These are phyloP conservation scores for Gamarada debralockiae DNA, from an alignment of 495 filamentous ascomycete genomes.

Conservation along the genomic window DNA sequence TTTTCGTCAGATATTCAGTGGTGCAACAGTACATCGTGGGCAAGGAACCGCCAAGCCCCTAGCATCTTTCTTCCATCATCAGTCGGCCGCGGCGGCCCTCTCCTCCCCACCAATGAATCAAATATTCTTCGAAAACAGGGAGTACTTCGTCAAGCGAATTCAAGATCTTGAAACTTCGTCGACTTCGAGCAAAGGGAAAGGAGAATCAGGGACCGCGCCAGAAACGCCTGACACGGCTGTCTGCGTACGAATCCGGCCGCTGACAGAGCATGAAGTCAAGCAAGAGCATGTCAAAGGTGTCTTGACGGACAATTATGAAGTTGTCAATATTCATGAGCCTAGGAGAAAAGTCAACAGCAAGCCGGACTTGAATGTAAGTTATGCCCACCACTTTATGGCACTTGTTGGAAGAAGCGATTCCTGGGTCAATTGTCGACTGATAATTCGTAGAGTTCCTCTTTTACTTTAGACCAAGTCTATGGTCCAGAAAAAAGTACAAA, in stretches of 20 bases:
- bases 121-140: too few species aligned
- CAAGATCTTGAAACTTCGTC: too few species aligned
- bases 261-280: constrained; percentile 7
- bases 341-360: constrained; percentile 13
- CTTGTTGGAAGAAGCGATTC: background rate
- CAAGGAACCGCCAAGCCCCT: too few species aligned
- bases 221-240: constrained; percentile 6
- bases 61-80: too few species aligned
- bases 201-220: too few species aligned
- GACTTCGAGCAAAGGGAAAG: too few species aligned
- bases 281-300: constrained; percentile 9
- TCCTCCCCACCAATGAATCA: too few species aligned
- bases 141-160: too few species aligned
- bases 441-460: background rate
- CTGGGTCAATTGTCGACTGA: too few species aligned
- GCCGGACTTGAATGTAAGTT: constrained; percentile 7
- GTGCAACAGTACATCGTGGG: too few species aligned
- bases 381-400: background rate
- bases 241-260: constrained; percentile 12
- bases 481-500: constrained; percentile 19
- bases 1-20: too few species aligned
- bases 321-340: constrained; percentile 7
- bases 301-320: background rate
- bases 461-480: constrained; percentile 19
- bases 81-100: too few species aligned